These are phyloP conservation scores for Ganoderma leucocontextum DNA, from an alignment of 1,284 basidiomycete species.

Conservation along the genomic window DNA sequence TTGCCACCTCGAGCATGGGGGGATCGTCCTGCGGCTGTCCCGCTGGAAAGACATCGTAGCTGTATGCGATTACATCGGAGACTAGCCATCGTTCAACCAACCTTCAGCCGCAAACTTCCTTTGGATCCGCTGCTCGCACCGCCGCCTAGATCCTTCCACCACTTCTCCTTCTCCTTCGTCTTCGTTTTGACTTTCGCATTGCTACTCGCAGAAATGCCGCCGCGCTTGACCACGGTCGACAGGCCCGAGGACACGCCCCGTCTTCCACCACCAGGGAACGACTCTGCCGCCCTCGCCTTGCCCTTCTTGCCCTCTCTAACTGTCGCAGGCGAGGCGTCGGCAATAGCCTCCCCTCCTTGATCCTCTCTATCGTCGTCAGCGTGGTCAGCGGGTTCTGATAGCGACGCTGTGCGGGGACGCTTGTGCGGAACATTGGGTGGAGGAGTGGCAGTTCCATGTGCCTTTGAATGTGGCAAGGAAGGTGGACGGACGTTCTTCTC, in stretches of 20 bases:
- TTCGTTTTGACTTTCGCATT: slow-evolving; percentile 20
- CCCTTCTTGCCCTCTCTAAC: slow-evolving; percentile 14
- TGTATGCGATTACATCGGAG: background rate
- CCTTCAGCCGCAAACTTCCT: background rate
- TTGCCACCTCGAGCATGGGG: background rate
- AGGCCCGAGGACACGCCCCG: slow-evolving; percentile 79
- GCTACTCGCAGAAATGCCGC: slow-evolving; percentile 7
- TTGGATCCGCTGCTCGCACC: slow-evolving; percentile 1
- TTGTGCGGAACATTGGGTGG: slow-evolving; percentile 17
- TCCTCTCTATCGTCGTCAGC: slow-evolving; percentile 5
- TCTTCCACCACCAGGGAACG: slow-evolving; percentile 62
- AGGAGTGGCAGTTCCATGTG: slow-evolving; percentile 33
- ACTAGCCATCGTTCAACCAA: background rate
- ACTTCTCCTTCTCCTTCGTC: slow-evolving; percentile 47
- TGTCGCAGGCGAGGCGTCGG: slow-evolving; percentile 8
- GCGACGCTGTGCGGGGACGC: slow-evolving; percentile 38
- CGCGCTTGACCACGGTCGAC: slow-evolving; percentile 61
- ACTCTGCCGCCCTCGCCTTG: slow-evolving; percentile 19
- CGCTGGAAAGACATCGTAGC: background rate
- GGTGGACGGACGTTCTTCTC: slow-evolving; percentile 55
- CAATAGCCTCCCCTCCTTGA: slow-evolving; percentile 39
- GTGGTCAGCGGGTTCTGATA: background rate
- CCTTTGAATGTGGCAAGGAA: slow-evolving; percentile 21
- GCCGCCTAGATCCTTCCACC: slow-evolving; percentile 56
- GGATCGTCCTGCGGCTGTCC: background rate